Base-by-base conservation (phyloP, 352 stramenopile genomes). In the Phytopythium vexans region DNA sequence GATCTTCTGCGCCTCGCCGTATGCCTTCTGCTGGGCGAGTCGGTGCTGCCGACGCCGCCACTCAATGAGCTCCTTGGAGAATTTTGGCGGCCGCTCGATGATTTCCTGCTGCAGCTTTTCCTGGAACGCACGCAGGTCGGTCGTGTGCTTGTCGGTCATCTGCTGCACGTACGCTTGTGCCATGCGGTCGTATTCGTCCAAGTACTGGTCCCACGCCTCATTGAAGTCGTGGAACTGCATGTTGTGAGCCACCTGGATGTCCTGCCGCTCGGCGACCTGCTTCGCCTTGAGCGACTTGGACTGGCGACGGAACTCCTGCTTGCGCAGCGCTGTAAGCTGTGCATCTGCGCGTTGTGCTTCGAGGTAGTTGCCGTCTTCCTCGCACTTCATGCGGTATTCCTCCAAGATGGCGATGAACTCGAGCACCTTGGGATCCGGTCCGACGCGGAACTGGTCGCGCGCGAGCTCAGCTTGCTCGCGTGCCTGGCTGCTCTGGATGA, bases 171-270 rank as follows among this genome's bases (percentile, higher is more conserved):
- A 98, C 47, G 92, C 78, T 52, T 96, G 77, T 10, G 92, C 90
- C 88, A 98, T 98, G 49, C 78, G 74, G 72, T 98, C 92, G 62
- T 97, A 98, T 51, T 97, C 92, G 52, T 97, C 78, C 66, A 98
- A 84, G 68, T 98, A 98, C 64, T 96, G 82, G 63, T 98, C 94
- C 95, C 94, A 98, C 10, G 86, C 85, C 15, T 72, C 65, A 54
- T 97, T 98, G 63, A 98, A 98, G 56, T 98, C 90, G 42, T 86
- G 80, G 58, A 96, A 97, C 70, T 98, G 93, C 86, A 98, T 97
- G 64, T 97, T 97, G 64, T 98, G 92, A 6, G 89, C 90, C 43
- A 97, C 94, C 64, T 97, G 90, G n/a, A 98, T 91, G 61, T 97
- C 88, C 65, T 97, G 90, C 5, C 89, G 80, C 66, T 98, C 92